Percentiles rank a stretch among this genome's conserved stretches.
These are phyloP conservation scores for Brassica cretica DNA, from an alignment of 345 rosid genomes.

Conservation along the genomic window DNA sequence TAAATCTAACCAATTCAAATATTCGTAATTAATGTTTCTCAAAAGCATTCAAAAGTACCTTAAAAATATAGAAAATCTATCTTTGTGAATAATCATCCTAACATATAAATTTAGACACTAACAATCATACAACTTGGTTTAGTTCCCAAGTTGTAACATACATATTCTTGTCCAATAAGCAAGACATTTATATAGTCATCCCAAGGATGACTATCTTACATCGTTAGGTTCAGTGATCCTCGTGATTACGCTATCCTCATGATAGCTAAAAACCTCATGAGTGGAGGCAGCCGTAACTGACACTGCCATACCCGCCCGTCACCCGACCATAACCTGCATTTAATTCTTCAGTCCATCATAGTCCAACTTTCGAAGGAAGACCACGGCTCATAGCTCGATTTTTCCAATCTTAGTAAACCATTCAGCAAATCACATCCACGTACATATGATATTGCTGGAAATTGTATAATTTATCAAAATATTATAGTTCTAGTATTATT, in stretches of 20 bases:
- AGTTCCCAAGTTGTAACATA: background rate
- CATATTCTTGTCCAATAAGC: background rate
- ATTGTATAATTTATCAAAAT: background rate
- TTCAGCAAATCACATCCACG: too few species aligned
- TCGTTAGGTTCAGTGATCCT: background rate
- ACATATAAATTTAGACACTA: background rate
- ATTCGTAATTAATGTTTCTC: too few species aligned
- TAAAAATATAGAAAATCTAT: too few species aligned
- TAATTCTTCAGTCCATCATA: background rate
- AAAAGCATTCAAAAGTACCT: too few species aligned
- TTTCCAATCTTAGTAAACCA: background rate
- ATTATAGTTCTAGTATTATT: background rate
- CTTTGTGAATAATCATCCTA: background rate
- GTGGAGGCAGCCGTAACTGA: background rate
- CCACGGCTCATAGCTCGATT: background rate
- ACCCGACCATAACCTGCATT: background rate
- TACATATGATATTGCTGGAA: too few species aligned
- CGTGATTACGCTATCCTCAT: background rate
- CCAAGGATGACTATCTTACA: background rate
- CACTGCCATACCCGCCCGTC: background rate
- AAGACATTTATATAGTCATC: background rate
- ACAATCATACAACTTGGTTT: background rate
- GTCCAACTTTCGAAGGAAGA: background rate
- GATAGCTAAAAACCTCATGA: background rate
- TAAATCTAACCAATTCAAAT: too few species aligned